These are phyloP conservation scores for Prunus persica DNA, from an alignment of 306 rosid genomes.

Conservation along the genomic window DNA sequence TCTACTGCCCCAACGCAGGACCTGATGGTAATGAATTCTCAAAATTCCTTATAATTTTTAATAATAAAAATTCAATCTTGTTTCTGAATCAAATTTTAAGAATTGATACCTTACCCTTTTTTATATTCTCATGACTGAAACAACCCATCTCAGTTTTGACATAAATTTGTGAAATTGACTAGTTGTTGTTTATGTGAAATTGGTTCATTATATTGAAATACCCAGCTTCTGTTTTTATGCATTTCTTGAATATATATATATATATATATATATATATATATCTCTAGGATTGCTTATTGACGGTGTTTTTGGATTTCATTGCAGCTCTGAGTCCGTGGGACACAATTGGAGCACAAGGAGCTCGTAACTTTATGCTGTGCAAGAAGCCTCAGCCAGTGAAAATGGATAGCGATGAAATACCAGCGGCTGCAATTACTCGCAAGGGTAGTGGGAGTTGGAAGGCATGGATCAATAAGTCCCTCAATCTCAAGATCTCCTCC, in stretches of 20 bases:
- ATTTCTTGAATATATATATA: not conserved
- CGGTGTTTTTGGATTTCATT: slow-evolving; percentile 11
- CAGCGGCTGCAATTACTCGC: slow-evolving; percentile 21
- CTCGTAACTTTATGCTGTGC: slow-evolving; percentile 81
- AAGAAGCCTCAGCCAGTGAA: slow-evolving; percentile 62
- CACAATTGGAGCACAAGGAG: slow-evolving; percentile 74
- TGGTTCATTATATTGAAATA: not conserved
- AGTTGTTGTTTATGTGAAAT: not conserved
- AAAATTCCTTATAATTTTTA: not conserved
- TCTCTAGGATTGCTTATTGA: not conserved
- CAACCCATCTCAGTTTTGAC: slow-evolving; percentile 1
- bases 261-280: too few species aligned
- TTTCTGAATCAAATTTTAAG: not conserved
- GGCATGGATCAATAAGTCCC: slow-evolving; percentile 85
- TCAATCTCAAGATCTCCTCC: slow-evolving; percentile 60
- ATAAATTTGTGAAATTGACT: not conserved
- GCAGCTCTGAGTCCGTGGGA: slow-evolving; percentile 82
- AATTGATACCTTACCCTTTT: not conserved
- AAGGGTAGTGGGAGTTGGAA: slow-evolving; percentile 73
- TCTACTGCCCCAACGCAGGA: slow-evolving; percentile 66
- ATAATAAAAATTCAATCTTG: not conserved
- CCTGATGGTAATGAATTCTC: slow-evolving; percentile 52
- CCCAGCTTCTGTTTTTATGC: too few species aligned
- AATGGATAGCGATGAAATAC: slow-evolving; percentile 13
- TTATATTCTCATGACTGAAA: not conserved